These are phyloP conservation scores for Teunomyces tritomae DNA, from an alignment of 805 yeast genomes.

Conservation along the genomic window DNA sequence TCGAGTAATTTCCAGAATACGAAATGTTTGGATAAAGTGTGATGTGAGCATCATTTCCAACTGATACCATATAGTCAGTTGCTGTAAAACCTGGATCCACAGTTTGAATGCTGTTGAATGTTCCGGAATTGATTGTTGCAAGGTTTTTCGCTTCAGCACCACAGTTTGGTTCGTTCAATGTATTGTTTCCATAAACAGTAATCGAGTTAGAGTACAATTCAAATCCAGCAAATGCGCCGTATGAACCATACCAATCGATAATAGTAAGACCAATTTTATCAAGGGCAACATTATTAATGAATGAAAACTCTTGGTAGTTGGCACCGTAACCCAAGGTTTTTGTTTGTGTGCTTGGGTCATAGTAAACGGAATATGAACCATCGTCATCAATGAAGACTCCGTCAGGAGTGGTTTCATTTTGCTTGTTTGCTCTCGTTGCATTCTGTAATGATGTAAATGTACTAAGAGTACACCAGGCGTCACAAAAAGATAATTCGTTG, in stretches of 20 bases:
- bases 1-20: conserved; percentile 70
- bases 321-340: conserved; percentile 42
- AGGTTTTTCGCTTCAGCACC: conserved; percentile 24
- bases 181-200: conserved; percentile 69
- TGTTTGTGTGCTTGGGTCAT: conserved; percentile 31
- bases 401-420: conserved; percentile 21
- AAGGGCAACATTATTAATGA: conserved; percentile 65
- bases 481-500: conserved; percentile 61
- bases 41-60: conserved; percentile 26
- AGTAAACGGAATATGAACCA: conserved; percentile 36
- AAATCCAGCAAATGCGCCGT: conserved; percentile 70
- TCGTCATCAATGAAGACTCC: conserved; percentile 28
- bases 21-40: conserved; percentile 67
- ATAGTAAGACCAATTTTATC: conserved; percentile 62
- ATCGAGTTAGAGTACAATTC: conserved; percentile 63
- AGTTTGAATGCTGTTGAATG: conserved; percentile 25
- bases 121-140: conserved; percentile 26
- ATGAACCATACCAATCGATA: conserved; percentile 63
- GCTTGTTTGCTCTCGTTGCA: conserved; percentile 18
- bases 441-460: conserved; percentile 35
- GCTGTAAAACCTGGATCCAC: conserved; percentile 22
- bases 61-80: conserved; percentile 32
- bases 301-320: conserved; percentile 77
- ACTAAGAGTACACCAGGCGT: conserved; percentile 83
- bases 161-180: conserved; percentile 69